Evolutionary conservation across 1,139 yeast genomes (phyloP), one percentile per base, ranked within the genome.

Genomic region (Debaryomyces coudertii): DNA sequence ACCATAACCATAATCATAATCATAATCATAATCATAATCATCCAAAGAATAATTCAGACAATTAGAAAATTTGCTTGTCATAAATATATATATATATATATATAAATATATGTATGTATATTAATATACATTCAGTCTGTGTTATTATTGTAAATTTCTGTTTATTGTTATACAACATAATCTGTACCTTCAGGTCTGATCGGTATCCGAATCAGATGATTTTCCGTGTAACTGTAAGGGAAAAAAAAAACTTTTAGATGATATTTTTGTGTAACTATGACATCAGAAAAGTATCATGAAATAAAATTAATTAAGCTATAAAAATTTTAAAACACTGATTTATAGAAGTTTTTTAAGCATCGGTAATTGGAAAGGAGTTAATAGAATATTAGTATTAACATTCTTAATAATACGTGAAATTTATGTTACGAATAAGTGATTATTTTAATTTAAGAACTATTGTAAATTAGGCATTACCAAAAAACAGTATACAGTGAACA

Each of bases 11-110:
- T 20, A 28, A 37, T 28, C 41, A 37, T 9, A 36, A 36, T 16
- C 29, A 25, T 20, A 20, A 20, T 15, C 29, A 28, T 20, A 28
- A 37, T 28, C 41, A 37, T 1, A 37, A n/a, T 37, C 41, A 37
- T n/a, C 15, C 27, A 11, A 37, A 37, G 34, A 37, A 28, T 18
- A 34, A 37, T 20, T 37, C 41, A 27, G 41, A 37, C 16, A 28
- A 31, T 18, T 31, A 20, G 15, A 29, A 29, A 7, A 12, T 11
- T 12, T 14, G n/a, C 20, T 18, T 16, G 31, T 18, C 41, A 11
- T n/a, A 9, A 11, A 8, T 37, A 28, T 22, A 28, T 37, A n/a
- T 20, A 18, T 7, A 28, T 9, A 27, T 37, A 37, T 27, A 37
- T 22, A 22, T 20, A 20, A 4, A 20, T 20, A 20, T 20, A 20